A percentile compares a stretch with the other conserved stretches of the same genome.
These are phyloP conservation scores for Dimocarpus longan DNA, from an alignment of 345 rosid genomes.

Conservation along the genomic window DNA sequence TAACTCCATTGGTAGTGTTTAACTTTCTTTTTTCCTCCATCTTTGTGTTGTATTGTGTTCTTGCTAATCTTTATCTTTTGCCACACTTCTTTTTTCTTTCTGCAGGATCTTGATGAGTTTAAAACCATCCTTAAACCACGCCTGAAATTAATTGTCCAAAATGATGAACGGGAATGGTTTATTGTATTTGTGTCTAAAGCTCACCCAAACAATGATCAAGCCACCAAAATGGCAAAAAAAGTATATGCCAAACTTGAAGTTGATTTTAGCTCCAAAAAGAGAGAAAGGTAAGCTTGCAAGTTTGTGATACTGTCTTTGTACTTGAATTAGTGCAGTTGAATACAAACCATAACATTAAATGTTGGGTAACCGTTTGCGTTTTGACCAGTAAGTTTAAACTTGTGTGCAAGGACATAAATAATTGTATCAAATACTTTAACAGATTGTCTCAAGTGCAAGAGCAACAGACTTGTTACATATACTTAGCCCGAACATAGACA, in stretches of 20 bases:
- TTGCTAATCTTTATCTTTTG: conserved; percentile 17
- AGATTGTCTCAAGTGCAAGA: not conserved
- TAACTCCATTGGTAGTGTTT: not conserved
- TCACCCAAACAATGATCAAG: conserved; percentile 86
- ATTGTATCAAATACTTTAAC: not conserved
- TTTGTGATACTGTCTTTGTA: conserved; percentile 7
- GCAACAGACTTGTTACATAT: not conserved
- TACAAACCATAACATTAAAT: not conserved
- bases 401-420: not conserved
- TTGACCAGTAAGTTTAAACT: not conserved
- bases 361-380: not conserved
- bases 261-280: conserved; percentile 93
- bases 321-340: not conserved
- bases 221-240: conserved; percentile 82
- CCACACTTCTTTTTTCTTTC: not conserved
- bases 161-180: conserved; percentile 96
- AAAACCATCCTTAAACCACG: conserved; percentile 94
- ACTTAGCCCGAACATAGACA: not conserved
- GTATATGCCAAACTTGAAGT: conserved; percentile 92
- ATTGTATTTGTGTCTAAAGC: conserved; percentile 93
- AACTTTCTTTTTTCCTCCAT: not conserved
- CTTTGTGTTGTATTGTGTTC: conserved; percentile 10
- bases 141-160: conserved; percentile 82
- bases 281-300: conserved; percentile 67
- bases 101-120: conserved; percentile 97